Conservation (phyloP, 768 basidiomycete genomes). For the Kwoniella dendrophila region DNA sequence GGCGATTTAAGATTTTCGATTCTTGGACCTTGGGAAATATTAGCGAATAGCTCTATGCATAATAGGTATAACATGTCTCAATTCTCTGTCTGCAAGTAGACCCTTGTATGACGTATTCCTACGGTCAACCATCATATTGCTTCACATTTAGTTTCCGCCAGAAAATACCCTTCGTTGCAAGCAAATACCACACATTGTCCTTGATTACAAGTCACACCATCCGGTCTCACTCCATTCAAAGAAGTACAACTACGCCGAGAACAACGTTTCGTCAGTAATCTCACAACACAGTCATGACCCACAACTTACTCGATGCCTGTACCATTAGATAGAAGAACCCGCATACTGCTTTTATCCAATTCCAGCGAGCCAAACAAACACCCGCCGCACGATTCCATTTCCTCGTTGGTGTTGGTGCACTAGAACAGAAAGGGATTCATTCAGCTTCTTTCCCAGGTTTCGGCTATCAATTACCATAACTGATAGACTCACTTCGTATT, state of each 20-base stretch:
- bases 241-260: background rate
- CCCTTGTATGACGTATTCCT: background rate
- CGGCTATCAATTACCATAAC: background rate
- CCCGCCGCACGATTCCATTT: conserved; percentile 15
- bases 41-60: too few relatives aligned
- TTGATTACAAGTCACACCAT: conserved; percentile 3
- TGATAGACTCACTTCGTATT: conserved; percentile 4
- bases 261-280: background rate
- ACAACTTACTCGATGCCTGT: background rate
- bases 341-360: background rate
- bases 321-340: too few relatives aligned
- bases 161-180: background rate
- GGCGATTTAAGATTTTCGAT: too few relatives aligned
- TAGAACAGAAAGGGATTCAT: background rate
- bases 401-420: conserved; percentile 9
- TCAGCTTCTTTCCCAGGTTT: background rate
- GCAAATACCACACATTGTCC: conserved; percentile 3
- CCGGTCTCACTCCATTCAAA: background rate
- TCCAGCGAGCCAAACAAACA: background rate
- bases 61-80: too few relatives aligned
- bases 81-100: background rate
- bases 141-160: background rate
- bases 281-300: background rate
- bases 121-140: background rate
- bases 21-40: too few relatives aligned